Evolutionary conservation across 345 rosid genomes (phyloP), one percentile per base, ranked within the genome.

Genomic region (Psidium friedrichsthalianum): DNA sequence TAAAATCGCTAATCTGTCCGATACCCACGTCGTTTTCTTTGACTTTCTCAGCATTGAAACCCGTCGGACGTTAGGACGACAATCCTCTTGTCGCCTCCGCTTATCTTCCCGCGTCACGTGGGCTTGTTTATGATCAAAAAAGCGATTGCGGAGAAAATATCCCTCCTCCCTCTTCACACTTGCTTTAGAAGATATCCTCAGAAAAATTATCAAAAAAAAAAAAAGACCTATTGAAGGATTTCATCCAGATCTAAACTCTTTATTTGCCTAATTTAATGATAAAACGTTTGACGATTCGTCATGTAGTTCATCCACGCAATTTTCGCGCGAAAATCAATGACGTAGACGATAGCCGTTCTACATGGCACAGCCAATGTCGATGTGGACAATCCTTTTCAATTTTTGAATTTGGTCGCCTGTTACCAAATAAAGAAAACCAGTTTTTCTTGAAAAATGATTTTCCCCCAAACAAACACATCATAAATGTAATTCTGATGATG

Each of bases 211-310:
- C 25, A 18, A 64, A 0, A 44, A 18, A 69, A 69, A 36, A 32
- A 5, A 18, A 4, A 0, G 9, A 18, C 9, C 0, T 36, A 4
- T 8, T 0, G 2, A 32, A 0, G 10, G 13, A 2, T 36, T 3
- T 5, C 25, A 18, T 69, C 20, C 1, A 69, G 0, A 18, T 1
- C 0, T 64, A 64, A 64, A 2, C 0, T 32, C 32, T 64, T 53
- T 6, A 53, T 53, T 53, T 15, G 55, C 2, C 5, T 6, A 5
- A 52, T 52, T 51, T 51, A 14, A 2, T 4, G 51, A 13, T 14
- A 51, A 51, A 51, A 13, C 16, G 5, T 52, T 52, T 52, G 6
- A 14, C 16, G 5, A 14, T 52, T 52, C 1, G 3, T 52, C 16
- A 13, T 49, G 12, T 49, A 44, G 47, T 44, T 44, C 47, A 44